Percentiles rank a stretch among this genome's conserved stretches.
phyloP scores from a whole-genome alignment of 805 yeast genomes.

The Komagataella mondaviorum region DNA sequence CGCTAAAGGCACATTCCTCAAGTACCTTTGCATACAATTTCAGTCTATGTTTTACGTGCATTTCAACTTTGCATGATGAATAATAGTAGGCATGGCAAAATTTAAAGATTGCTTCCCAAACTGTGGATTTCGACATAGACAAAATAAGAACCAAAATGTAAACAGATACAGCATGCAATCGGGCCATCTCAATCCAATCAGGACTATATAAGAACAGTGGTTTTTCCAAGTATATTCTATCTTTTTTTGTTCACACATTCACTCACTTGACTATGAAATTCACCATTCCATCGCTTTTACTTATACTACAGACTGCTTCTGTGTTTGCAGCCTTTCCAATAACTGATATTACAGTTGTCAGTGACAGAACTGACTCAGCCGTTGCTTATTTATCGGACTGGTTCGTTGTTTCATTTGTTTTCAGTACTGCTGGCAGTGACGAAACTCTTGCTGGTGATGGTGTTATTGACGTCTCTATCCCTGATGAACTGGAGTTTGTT shows the following conservation, averaged over 20 bases:
- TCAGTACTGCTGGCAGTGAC: not conserved
- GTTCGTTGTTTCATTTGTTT: not conserved
- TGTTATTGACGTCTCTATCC: not conserved
- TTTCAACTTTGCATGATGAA: not conserved
- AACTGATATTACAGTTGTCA: not conserved
- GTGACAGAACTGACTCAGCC: not conserved
- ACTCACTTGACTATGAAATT: not conserved
- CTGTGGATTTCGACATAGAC: not conserved
- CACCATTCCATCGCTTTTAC: not conserved
- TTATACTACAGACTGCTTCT: not conserved
- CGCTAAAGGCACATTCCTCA: not conserved
- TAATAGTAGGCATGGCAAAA: not conserved
- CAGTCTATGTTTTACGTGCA: not conserved
- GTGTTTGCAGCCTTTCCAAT: not conserved
- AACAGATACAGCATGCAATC: not conserved
- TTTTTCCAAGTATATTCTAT: not conserved
- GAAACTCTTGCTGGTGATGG: not conserved
- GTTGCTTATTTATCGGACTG: not conserved
- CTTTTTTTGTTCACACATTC: not conserved
- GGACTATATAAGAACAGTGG: not conserved
- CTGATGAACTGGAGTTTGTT: not conserved
- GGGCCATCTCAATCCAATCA: not conserved
- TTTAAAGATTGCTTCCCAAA: not conserved
- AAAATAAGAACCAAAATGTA: not conserved
- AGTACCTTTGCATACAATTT: not conserved